phyloP scores from a whole-genome alignment of 768 basidiomycete species.

The Exsudoporus frostii region DNA sequence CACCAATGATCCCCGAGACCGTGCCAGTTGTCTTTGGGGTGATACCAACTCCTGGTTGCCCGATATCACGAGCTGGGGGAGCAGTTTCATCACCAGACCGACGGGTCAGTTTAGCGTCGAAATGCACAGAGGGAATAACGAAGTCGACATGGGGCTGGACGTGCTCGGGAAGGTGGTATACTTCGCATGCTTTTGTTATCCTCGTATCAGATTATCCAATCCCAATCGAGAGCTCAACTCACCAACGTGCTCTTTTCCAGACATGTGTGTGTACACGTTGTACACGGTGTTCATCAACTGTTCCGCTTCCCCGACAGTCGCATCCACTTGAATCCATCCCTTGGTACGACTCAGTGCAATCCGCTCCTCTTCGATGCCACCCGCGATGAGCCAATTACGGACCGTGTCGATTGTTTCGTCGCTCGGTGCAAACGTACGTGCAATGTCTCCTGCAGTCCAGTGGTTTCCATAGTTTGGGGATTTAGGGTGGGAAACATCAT shows the following conservation, averaged over 20 bases:
- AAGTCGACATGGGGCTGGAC: background rate
- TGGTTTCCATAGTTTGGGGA: constrained; percentile 30
- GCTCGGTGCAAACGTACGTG: constrained; percentile 26
- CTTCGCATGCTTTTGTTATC: background rate
- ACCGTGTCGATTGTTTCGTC: constrained; percentile 23
- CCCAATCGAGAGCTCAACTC: background rate
- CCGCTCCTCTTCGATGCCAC: constrained; percentile 23
- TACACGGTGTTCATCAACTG: constrained; percentile 32
- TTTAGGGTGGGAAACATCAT: constrained; percentile 35
- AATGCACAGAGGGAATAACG: background rate
- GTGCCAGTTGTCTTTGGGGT: constrained; percentile 15
- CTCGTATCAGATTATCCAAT: background rate
- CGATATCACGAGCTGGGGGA: background rate
- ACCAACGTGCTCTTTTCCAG: constrained; percentile 30
- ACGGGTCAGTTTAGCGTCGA: background rate
- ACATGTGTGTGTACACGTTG: constrained; percentile 26
- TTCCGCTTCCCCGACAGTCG: constrained; percentile 33
- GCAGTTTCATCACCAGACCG: background rate
- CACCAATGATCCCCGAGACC: constrained; percentile 7
- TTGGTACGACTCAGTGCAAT: constrained; percentile 14
- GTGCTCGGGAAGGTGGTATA: background rate
- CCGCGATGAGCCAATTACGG: constrained; percentile 26
- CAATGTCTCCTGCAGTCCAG: constrained; percentile 30
- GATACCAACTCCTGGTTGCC: background rate
- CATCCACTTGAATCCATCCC: constrained; percentile 28